Base-by-base conservation (phyloP, 2,329 filamentous ascomycete genomes). In the Ophioceras dolichostomum region DNA sequence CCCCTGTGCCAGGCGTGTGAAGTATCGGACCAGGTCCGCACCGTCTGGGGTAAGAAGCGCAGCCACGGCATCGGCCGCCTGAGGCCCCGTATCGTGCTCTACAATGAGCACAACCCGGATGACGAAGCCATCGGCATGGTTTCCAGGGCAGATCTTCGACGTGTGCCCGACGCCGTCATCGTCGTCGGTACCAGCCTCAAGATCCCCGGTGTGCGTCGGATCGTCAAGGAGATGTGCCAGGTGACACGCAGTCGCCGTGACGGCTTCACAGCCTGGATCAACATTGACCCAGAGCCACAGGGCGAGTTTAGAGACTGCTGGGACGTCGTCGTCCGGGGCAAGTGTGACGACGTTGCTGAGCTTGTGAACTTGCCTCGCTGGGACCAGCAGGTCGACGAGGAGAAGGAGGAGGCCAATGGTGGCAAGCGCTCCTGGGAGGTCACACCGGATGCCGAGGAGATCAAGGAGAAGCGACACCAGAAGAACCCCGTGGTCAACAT, bases 61-160 rank as follows among this genome's bases (percentile, higher is more conserved):
- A 94, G 88, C 52, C 91, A 95, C 52, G 91, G 91, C 2, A 83
- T 98, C 49, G 91, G 91, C 30, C 78, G 84, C 43, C 64, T 98
- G 44, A 77, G 91, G 17, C 91, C 91, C 17, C 76, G 91, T 40
- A 95, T 98, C 65, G 89, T 96, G 4, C 70, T 98, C 9, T 98
- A 98, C 64, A 95, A 96, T 55, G 91, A 98, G 57, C 82, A 85
- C 55, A 95, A 96, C 53, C 91, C 91, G 0, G 91, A 98, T 46
- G 86, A 91, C 47, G 89, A 95, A 48, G 89, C 91, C 12, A 98
- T 98, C 55, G 88, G 89, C 31, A 84, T 84, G 17, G 88, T 94
- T 29, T 86, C 88, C 36, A 78, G 77, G 45, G 80, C 88, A 4
- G 91, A 98, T 55, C 65, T 96, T 41, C 82, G 86, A 42, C 74